Evolutionary conservation across 2,329 filamentous ascomycete species (phyloP), one percentile per base, ranked within the genome.

Genomic region (Xenoacremonium recifei): DNA sequence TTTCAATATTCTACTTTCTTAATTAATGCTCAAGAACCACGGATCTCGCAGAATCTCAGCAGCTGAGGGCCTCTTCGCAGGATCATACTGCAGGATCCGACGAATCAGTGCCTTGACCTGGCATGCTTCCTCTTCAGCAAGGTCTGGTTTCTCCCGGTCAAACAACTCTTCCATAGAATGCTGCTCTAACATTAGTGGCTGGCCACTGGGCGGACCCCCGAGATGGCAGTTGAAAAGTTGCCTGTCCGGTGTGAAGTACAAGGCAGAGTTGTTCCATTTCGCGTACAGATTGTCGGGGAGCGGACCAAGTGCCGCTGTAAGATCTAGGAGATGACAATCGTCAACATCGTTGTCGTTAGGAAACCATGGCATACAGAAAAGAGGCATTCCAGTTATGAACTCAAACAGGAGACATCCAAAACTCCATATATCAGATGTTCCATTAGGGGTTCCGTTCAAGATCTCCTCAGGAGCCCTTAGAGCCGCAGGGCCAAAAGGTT

Each of bases 361-460:
- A 34, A 16, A 27, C 16, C 16, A 23, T 0, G 7, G 36, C 37
- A 31, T 25, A 5, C 33, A 36, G n/a, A 51, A 45, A 2, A 51
- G 44, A 6, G 33, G 44, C 1, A 9, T 21, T 3, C 44, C 48
- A 1, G 40, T 48, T 2, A 40, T 13, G 1, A 50, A 34, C 13
- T 50, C 48, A 13, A 36, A 50, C 2, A 50, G 15, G 13, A 51
- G 47, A 7, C 47, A 51, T 1, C 47, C 47, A 12, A 51, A 50
- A 21, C 47, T 51, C 48, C 44, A 51, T 1, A 48, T 39, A 5
- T 50, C 40, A 3, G 45, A 34, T 7, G 38, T 42, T 4, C 42
- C 31, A 19, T 48, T n/a, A 0, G 48, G 10, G 4, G 38, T 16
- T 16, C 20, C 23, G 7, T 9, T 42, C 0, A 47, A 40, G 10